These are phyloP conservation scores for Leccinum boreale DNA, from an alignment of 768 basidiomycete species.

Conservation along the genomic window DNA sequence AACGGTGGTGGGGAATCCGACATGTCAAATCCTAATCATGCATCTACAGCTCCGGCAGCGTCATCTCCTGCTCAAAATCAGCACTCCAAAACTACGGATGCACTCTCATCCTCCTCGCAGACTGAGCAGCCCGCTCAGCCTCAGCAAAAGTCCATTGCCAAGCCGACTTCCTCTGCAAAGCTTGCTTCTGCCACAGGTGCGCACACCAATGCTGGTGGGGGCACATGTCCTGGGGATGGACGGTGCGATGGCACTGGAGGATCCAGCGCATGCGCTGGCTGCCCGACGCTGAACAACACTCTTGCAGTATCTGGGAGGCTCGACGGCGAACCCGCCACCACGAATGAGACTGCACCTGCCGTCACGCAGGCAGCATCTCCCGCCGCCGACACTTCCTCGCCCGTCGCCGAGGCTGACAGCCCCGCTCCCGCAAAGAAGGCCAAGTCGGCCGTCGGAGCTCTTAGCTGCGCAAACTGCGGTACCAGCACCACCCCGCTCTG, in stretches of 20 bases:
- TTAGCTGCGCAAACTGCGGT: conserved; percentile 85
- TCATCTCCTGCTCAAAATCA: conserved; percentile 29
- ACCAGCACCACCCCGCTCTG: conserved; percentile 89
- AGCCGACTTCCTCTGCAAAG: conserved; percentile 26
- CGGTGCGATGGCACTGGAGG: conserved; percentile 98
- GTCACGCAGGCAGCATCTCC: conserved; percentile 24
- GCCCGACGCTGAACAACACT: conserved; percentile 94
- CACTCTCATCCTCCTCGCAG: conserved; percentile 25
- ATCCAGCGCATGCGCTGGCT: conserved; percentile 87
- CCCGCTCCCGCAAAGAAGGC: conserved; percentile 32
- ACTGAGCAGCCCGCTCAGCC: conserved; percentile 23
- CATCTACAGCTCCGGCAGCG: conserved; percentile 32
- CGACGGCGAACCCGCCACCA: conserved; percentile 36
- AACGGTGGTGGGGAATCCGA: conserved; percentile 34
- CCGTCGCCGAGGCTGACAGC: conserved; percentile 27
- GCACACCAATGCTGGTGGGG: conserved; percentile 34
- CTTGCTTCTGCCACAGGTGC: conserved; percentile 30
- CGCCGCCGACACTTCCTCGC: conserved; percentile 35
- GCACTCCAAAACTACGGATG: conserved; percentile 30
- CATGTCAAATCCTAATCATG: conserved; percentile 36
- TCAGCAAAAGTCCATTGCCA: conserved; percentile 26
- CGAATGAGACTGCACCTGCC: conserved; percentile 19
- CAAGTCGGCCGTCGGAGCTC: conserved; percentile 58
- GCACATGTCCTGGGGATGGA: conserved; percentile 98
- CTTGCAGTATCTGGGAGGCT: conserved; percentile 43